Percentiles rank a stretch among this genome's conserved stretches.
Evolutionary conservation across 331 rosid species (phyloP).

Genomic region (Rhamnella rubrinervis): DNA sequence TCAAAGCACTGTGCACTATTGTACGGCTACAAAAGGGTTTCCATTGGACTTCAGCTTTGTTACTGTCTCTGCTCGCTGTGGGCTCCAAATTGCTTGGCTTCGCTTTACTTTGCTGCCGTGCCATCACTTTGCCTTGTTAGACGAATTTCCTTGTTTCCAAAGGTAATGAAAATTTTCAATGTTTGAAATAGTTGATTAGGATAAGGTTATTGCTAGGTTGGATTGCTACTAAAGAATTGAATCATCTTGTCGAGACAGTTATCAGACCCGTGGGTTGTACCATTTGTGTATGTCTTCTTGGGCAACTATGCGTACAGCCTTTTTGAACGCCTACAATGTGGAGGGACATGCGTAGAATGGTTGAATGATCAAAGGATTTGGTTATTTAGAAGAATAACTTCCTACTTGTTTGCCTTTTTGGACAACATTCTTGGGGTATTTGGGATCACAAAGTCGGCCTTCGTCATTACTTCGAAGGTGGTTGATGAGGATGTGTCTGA

Average conservation of each 20-base stretch:
- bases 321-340: slow-evolving; percentile 9
- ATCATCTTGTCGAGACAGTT: neutral
- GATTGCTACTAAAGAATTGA: neutral
- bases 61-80: neutral
- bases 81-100: neutral
- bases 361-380: slow-evolving; percentile 33
- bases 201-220: too few species aligned
- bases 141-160: slow-evolving; percentile 20
- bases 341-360: slow-evolving; percentile 31
- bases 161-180: slow-evolving; percentile 3
- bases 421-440: slow-evolving; percentile 11
- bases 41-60: neutral
- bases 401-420: slow-evolving; percentile 22
- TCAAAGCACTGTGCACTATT: neutral
- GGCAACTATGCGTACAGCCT: slow-evolving; percentile 6
- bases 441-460: slow-evolving; percentile 5
- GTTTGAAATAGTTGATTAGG: too few species aligned
- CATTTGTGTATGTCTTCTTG: slow-evolving; percentile 19
- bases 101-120: neutral
- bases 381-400: slow-evolving; percentile 25
- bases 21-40: neutral
- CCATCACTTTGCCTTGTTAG: neutral
- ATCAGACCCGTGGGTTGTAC: slow-evolving; percentile 7
- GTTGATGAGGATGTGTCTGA: slow-evolving; percentile 5
- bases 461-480: slow-evolving; percentile 9